A percentile compares a stretch with the other conserved stretches of the same genome.
These are phyloP conservation scores for Neoboletus magnificus DNA, from an alignment of 768 basidiomycete species.

Conservation along the genomic window DNA sequence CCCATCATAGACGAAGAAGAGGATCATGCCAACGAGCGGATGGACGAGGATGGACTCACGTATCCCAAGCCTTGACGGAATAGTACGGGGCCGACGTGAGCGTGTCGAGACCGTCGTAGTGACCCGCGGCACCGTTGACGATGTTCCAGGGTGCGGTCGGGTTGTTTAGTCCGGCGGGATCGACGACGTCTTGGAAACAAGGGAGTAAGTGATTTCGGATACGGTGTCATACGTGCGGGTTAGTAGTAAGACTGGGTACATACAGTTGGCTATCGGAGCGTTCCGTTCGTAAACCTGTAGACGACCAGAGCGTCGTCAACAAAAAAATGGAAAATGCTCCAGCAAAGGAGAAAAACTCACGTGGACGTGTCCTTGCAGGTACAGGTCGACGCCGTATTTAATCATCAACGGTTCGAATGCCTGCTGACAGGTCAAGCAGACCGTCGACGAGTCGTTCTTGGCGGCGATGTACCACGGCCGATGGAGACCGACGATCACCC, in stretches of 20 bases:
- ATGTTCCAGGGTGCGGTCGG: slow-evolving; percentile 27
- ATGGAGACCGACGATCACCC: slow-evolving; percentile 28
- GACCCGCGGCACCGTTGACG: slow-evolving; percentile 27
- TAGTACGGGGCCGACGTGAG: slow-evolving; percentile 1
- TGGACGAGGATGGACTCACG: slow-evolving; percentile 19
- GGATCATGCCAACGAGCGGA: neutral
- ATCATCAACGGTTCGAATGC: slow-evolving; percentile 31
- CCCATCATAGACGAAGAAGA: neutral
- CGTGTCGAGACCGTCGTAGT: slow-evolving; percentile 27
- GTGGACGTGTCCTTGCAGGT: slow-evolving; percentile 29
- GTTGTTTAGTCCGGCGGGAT: slow-evolving; percentile 25
- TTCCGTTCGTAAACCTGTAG: slow-evolving; percentile 26
- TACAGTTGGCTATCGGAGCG: slow-evolving; percentile 26
- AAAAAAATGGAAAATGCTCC: no score
- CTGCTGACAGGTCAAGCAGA: slow-evolving; percentile 20
- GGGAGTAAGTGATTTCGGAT: no score
- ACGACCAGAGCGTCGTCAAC: no score
- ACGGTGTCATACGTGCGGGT: neutral
- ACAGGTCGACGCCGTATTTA: slow-evolving; percentile 30
- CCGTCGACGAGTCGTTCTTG: slow-evolving; percentile 1
- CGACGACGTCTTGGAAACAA: slow-evolving; percentile 11
- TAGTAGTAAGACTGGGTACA: neutral
- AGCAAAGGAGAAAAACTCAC: slow-evolving; percentile 8
- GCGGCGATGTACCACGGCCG: slow-evolving; percentile 25
- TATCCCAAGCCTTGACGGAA: slow-evolving; percentile 3